These are phyloP conservation scores for Aspergillus jensenii DNA, from an alignment of 2,329 filamentous ascomycete species.

Conservation along the genomic window DNA sequence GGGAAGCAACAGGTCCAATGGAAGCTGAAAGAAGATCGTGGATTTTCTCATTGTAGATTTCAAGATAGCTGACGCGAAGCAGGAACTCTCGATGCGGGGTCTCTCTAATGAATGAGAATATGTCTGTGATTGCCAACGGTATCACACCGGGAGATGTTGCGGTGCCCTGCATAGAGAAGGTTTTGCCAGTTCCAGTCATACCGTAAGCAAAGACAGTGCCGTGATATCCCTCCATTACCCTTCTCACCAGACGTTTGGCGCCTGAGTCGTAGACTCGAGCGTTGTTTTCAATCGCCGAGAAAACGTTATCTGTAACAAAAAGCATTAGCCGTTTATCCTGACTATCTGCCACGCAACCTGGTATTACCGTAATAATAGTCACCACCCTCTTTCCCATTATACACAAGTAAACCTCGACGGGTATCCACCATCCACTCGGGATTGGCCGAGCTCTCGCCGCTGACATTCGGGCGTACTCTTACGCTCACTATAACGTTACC, in stretches of 20 bases:
- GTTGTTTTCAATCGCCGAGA: slow-evolving; percentile 91
- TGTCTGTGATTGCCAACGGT: slow-evolving; percentile 94
- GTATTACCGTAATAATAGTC: slow-evolving; percentile 85
- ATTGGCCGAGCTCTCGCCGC: slow-evolving; percentile 61
- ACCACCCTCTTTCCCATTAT: slow-evolving; percentile 83
- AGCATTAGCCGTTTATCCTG: slow-evolving; percentile 9
- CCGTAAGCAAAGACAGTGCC: slow-evolving; percentile 98
- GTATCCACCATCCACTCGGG: slow-evolving; percentile 92
- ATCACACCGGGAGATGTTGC: slow-evolving; percentile 95
- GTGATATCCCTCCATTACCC: slow-evolving; percentile 99
- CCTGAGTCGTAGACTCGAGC: slow-evolving; percentile 90
- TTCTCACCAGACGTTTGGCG: slow-evolving; percentile 87
- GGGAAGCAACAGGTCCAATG: slow-evolving; percentile 52
- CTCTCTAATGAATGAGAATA: slow-evolving; percentile 98
- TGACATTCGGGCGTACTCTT: slow-evolving; percentile 79
- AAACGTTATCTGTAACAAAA: slow-evolving; percentile 77
- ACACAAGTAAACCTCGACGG: slow-evolving; percentile 76
- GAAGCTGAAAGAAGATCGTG: slow-evolving; percentile 84
- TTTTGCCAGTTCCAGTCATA: slow-evolving; percentile 98
- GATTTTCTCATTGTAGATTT: slow-evolving; percentile 98
- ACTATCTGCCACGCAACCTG: slow-evolving; percentile 13
- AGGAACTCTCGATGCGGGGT: slow-evolving; percentile 93
- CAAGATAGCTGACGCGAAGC: slow-evolving; percentile 92
- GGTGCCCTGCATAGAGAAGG: slow-evolving; percentile 99
- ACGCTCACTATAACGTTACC: slow-evolving; percentile 97